Evolutionary conservation across 2,329 filamentous ascomycete species (phyloP).

Genomic region (Curvularia hawaiiensis): DNA sequence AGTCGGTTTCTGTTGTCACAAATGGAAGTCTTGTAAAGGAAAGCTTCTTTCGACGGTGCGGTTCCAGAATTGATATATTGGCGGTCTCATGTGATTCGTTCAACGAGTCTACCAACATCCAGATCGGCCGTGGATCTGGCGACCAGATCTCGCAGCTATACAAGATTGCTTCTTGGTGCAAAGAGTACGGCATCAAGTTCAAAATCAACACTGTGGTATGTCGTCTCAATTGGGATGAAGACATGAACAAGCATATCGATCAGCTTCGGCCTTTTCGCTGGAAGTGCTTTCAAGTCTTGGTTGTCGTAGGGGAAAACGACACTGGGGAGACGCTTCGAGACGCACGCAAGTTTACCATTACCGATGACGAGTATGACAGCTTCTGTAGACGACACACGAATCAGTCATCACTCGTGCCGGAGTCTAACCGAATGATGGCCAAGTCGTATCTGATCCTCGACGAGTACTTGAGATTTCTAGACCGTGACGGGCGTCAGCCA

Average conservation of each 20-base stretch:
- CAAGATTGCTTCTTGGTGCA: conserved; percentile 2
- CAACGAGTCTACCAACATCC: conserved; percentile 5
- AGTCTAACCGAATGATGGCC: conserved; percentile 8
- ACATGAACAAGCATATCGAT: conserved; percentile 5
- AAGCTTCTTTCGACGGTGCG: conserved; percentile 4
- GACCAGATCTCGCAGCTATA: conserved; percentile 1
- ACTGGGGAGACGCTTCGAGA: conserved; percentile 1
- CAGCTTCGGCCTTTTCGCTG: conserved; percentile 24
- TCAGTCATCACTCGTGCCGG: neutral
- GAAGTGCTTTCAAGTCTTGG: conserved; percentile 5
- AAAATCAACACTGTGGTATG: conserved; percentile 13
- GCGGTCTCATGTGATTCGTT: conserved; percentile 11
- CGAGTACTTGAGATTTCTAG: conserved; percentile 11
- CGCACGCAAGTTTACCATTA: conserved; percentile 6
- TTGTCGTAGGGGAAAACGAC: conserved; percentile 11
- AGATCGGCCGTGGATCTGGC: conserved; percentile 8
- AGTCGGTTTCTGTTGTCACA: conserved; percentile 10
- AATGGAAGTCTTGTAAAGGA: conserved; percentile 7
- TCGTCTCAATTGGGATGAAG: conserved; percentile 7
- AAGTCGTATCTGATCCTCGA: conserved; percentile 7
- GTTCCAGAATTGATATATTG: conserved; percentile 4
- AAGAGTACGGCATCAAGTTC: conserved; percentile 6
- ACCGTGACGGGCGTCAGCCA: neutral
- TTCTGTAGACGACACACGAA: conserved; percentile 6
- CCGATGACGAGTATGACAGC: conserved; percentile 2